phyloP scores from a whole-genome alignment of 1,139 yeast genomes.

The Debaryomyces udenii region DNA sequence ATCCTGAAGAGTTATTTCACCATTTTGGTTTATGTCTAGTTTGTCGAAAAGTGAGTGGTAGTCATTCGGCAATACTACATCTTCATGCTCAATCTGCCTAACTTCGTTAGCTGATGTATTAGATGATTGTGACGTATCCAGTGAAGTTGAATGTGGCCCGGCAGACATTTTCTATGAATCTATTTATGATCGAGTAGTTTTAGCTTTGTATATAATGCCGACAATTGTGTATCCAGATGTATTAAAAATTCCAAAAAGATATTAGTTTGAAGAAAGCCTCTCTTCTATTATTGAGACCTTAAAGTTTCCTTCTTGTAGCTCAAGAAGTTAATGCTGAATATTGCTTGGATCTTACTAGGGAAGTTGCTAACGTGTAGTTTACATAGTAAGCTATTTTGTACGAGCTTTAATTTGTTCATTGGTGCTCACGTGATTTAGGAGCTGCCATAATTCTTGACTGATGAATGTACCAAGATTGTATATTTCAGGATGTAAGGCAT shows the following conservation, averaged over 20 bases:
- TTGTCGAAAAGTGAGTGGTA: slow-evolving; percentile 42
- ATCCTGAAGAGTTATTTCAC: slow-evolving; percentile 58
- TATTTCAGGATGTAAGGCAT: no score
- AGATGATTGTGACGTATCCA: not conserved
- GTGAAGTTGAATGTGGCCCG: slow-evolving; percentile 5
- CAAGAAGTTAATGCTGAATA: not conserved
- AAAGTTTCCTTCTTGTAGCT: no score
- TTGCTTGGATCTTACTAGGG: no score
- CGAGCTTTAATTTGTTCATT: slow-evolving; percentile 10
- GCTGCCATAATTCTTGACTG: no score
- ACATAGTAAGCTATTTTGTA: slow-evolving; percentile 8
- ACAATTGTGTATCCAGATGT: not conserved
- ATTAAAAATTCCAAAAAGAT: not conserved
- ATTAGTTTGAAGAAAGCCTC: no score
- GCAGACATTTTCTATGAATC: slow-evolving; percentile 6
- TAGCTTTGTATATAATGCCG: not conserved
- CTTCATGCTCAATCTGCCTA: not conserved
- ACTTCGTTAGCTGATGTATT: not conserved
- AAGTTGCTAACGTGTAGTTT: no score
- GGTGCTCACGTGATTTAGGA: not conserved
- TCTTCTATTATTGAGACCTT: slow-evolving; percentile 8
- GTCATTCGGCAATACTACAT: slow-evolving; percentile 16
- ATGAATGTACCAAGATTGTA: no score
- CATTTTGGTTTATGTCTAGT: slow-evolving; percentile 56
- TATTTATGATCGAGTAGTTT: slow-evolving; percentile 3